phyloP scores from a whole-genome alignment of 352 stramenopile genomes.

The Pythium dissotocum region DNA sequence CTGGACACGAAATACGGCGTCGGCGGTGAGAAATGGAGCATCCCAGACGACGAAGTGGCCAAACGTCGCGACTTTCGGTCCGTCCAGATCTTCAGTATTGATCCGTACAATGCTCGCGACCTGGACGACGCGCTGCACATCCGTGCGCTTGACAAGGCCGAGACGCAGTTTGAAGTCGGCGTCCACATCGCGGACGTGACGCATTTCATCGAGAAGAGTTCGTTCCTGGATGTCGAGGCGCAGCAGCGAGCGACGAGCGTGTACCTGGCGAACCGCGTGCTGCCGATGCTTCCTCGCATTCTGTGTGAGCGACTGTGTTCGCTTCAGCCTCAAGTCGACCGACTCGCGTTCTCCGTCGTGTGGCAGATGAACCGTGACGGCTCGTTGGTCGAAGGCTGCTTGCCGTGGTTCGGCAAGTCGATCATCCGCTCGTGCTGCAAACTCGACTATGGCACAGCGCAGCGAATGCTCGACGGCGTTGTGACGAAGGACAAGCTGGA shows the following conservation, averaged over 20 bases:
- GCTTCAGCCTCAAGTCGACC: slow-evolving; percentile 95
- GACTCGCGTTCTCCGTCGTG: slow-evolving; percentile 93
- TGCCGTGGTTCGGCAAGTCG: slow-evolving; percentile 96
- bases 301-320: slow-evolving; percentile 97
- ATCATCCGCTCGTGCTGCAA: slow-evolving; percentile 98
- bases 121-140: slow-evolving; percentile 97
- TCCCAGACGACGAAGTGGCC: slow-evolving; percentile 79
- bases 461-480: slow-evolving; percentile 95
- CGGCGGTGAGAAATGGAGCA: slow-evolving; percentile 69
- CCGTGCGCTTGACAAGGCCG: slow-evolving; percentile 52
- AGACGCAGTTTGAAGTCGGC: slow-evolving; percentile 87
- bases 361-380: slow-evolving; percentile 97
- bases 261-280: slow-evolving; percentile 94
- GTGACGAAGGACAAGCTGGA: slow-evolving; percentile 74
- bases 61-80: slow-evolving; percentile 90
- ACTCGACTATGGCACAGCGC: slow-evolving; percentile 96
- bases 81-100: slow-evolving; percentile 96
- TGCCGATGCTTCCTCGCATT: slow-evolving; percentile 97
- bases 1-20: slow-evolving; percentile 79
- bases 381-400: slow-evolving; percentile 81
- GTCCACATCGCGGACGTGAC: slow-evolving; percentile 99
- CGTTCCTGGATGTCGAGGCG: slow-evolving; percentile 93
- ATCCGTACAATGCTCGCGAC: slow-evolving; percentile 96
- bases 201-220: slow-evolving; percentile 92
- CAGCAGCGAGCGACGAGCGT: slow-evolving; percentile 93